These are phyloP conservation scores for Rhodotorula sp. DNA, from an alignment of 1,284 basidiomycete genomes.

Conservation along the genomic window DNA sequence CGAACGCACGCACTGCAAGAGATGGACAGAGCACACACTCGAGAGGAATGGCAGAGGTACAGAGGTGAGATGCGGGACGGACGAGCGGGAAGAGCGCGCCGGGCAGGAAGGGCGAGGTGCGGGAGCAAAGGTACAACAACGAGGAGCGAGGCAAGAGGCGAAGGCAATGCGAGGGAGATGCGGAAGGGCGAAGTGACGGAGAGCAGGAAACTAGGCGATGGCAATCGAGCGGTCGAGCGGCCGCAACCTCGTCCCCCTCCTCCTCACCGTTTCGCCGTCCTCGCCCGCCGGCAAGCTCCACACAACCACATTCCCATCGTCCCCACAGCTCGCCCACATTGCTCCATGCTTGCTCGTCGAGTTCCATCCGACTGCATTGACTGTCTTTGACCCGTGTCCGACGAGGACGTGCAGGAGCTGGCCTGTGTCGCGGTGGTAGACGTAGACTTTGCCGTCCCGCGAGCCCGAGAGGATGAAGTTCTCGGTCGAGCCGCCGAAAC, in stretches of 20 bases:
- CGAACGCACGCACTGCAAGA: too few species aligned
- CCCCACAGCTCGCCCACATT: conserved; percentile 71
- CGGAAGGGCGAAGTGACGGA: neutral
- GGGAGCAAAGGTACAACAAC: neutral
- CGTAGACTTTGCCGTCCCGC: conserved; percentile 88
- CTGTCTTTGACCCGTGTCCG: conserved; percentile 81
- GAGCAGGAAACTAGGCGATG: neutral
- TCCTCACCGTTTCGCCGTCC: conserved; percentile 57
- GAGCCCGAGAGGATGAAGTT: conserved; percentile 91
- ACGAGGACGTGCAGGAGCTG: conserved; percentile 74
- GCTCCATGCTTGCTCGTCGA: conserved; percentile 56
- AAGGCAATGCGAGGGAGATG: too few species aligned
- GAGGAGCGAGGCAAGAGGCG: neutral
- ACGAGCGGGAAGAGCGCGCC: neutral
- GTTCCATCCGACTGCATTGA: conserved; percentile 97
- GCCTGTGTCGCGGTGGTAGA: conserved; percentile 89
- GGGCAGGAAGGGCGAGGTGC: neutral
- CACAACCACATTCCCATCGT: conserved; percentile 43
- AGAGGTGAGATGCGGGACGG: neutral
- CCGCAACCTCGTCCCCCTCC: conserved; percentile 69
- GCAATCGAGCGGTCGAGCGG: conserved; percentile 63
- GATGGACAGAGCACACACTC: neutral
- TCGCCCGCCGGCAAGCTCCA: conserved; percentile 31
- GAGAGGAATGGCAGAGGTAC: neutral
- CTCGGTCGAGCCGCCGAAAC: conserved; percentile 88